Evolutionary conservation across 1,139 yeast genomes (phyloP).

Genomic region (Sugiyamaella xylanicola): DNA sequence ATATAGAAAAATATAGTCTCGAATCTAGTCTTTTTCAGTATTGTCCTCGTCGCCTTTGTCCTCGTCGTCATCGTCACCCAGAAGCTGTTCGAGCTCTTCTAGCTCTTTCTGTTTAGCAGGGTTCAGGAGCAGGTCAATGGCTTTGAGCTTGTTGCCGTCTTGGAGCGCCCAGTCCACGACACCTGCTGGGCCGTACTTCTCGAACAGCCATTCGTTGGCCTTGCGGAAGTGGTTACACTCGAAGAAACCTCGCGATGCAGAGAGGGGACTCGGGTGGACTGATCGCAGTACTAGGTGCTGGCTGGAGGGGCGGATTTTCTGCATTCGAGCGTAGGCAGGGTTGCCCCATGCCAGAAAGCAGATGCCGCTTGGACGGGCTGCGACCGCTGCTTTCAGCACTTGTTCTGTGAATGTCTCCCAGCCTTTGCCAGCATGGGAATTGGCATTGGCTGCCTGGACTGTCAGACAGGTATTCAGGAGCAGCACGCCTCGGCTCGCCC

Average conservation of each 20-base stretch:
- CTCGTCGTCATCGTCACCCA: slow-evolving; percentile 13
- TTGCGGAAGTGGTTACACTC: slow-evolving; percentile 67
- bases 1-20: slow-evolving; percentile 38
- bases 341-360: slow-evolving; percentile 93
- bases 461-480: slow-evolving; percentile 87
- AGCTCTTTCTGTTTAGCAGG: slow-evolving; percentile 16
- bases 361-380: slow-evolving; percentile 52
- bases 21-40: background rate
- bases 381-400: slow-evolving; percentile 58
- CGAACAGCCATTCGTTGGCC: slow-evolving; percentile 74
- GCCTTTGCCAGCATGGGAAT: slow-evolving; percentile 87
- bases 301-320: slow-evolving; percentile 44
- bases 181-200: slow-evolving; percentile 48
- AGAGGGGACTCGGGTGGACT: slow-evolving; percentile 94
- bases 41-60: slow-evolving; percentile 9
- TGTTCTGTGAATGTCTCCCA: slow-evolving; percentile 91
- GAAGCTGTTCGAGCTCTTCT: slow-evolving; percentile 13
- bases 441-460: slow-evolving; percentile 91
- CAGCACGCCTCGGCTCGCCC: slow-evolving; percentile 91
- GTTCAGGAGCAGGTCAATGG: slow-evolving; percentile 24
- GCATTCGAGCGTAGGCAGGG: slow-evolving; percentile 80
- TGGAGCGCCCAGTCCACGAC: slow-evolving; percentile 66
- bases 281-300: slow-evolving; percentile 57
- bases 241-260: slow-evolving; percentile 85
- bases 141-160: slow-evolving; percentile 67